These are phyloP conservation scores for Globisporangium emineosum DNA, from an alignment of 352 stramenopile genomes.

Conservation along the genomic window DNA sequence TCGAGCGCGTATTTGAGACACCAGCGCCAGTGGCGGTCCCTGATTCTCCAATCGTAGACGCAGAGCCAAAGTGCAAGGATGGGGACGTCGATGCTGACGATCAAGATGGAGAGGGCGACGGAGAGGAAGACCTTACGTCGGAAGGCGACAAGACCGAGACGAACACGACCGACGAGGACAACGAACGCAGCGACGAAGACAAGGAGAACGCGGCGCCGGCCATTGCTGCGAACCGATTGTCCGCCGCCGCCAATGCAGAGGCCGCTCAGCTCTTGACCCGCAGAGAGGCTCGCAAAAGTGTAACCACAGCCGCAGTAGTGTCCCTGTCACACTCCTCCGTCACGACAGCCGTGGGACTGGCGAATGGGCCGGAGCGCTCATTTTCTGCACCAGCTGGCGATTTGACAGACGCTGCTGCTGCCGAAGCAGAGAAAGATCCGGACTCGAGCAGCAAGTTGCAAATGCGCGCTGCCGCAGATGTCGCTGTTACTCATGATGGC, in stretches of 20 bases:
- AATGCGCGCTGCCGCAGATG: slow-evolving; percentile 1
- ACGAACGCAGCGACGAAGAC: slow-evolving; percentile 26
- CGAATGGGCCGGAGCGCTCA: not conserved
- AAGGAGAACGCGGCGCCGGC: slow-evolving; percentile 33
- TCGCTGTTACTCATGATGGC: not conserved
- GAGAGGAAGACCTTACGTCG: slow-evolving; percentile 1
- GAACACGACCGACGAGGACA: slow-evolving; percentile 19
- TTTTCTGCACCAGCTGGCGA: slow-evolving; percentile 11
- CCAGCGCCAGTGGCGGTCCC: slow-evolving; percentile 14
- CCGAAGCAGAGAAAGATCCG: not conserved
- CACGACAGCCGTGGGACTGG: slow-evolving; percentile 3
- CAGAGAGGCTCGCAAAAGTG: slow-evolving; percentile 1
- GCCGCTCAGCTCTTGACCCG: slow-evolving; percentile 6
- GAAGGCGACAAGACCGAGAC: slow-evolving; percentile 18
- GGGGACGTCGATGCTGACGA: not conserved
- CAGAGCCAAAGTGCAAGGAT: not conserved
- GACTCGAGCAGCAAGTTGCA: slow-evolving; percentile 2
- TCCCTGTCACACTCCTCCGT: not conserved
- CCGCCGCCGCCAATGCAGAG: not conserved
- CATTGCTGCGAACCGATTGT: slow-evolving; percentile 1
- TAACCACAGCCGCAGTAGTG: not conserved
- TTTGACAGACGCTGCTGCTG: not conserved
- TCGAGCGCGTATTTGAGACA: slow-evolving; percentile 24
- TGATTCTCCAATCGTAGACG: not conserved
- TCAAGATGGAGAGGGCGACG: not conserved